These are phyloP conservation scores for Aspergillus vadensis DNA, from an alignment of 2,329 filamentous ascomycete species.

Conservation along the genomic window DNA sequence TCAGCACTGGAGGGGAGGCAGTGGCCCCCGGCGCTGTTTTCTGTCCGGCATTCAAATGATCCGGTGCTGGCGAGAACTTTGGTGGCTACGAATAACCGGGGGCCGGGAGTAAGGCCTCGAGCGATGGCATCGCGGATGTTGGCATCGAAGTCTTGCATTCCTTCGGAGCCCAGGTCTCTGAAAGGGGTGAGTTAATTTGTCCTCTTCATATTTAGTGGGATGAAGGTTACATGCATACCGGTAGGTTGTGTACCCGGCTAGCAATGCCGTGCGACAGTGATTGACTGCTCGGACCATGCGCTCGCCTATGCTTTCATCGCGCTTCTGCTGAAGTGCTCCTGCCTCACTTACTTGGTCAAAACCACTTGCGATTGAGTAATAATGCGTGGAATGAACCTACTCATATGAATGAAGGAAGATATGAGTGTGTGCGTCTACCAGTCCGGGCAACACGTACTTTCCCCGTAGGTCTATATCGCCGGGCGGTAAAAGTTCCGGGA, in stretches of 20 bases:
- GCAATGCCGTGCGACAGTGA: background rate
- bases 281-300: background rate
- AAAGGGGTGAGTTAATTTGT: background rate
- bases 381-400: background rate
- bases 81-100: background rate
- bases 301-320: background rate
- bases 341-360: background rate
- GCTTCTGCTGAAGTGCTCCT: background rate
- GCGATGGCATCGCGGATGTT: background rate
- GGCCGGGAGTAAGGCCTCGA: background rate
- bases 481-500: background rate
- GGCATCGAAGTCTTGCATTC: background rate
- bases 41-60: background rate
- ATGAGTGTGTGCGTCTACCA: background rate
- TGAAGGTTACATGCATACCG: background rate
- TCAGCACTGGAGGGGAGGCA: background rate
- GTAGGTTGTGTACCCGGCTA: background rate
- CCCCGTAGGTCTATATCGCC: background rate
- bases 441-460: background rate
- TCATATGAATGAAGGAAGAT: background rate
- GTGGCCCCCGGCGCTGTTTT: background rate
- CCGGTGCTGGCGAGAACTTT: conserved; percentile 1
- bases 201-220: background rate
- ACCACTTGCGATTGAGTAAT: background rate
- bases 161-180: background rate